A percentile compares a stretch with the other conserved stretches of the same genome.
These are phyloP conservation scores for Alternaria sp. DNA, from an alignment of 2,329 filamentous ascomycete genomes.

Conservation along the genomic window DNA sequence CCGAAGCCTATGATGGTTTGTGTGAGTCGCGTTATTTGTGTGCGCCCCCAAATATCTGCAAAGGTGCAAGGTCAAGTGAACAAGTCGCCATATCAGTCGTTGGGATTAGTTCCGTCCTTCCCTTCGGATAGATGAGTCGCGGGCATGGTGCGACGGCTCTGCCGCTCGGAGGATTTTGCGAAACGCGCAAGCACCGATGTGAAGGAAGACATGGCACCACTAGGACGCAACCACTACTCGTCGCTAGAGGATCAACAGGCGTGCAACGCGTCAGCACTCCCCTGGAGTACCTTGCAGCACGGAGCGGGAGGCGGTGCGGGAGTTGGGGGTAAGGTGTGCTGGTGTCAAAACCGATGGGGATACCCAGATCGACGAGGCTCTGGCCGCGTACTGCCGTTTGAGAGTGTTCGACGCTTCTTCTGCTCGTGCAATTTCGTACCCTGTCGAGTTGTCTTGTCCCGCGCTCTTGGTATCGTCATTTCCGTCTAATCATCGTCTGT, in stretches of 20 bases:
- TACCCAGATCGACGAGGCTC: constrained; percentile 13
- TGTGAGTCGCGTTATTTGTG: constrained; percentile 3
- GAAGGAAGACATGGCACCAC: constrained; percentile 7
- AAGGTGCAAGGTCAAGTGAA: neutral
- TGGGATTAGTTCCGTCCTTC: neutral
- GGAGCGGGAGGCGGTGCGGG: constrained; percentile 12
- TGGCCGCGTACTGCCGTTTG: constrained; percentile 17
- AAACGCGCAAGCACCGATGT: constrained; percentile 15
- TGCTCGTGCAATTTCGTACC: constrained; percentile 18
- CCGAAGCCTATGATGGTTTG: neutral
- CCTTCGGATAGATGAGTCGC: constrained; percentile 16
- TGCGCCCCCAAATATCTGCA: neutral
- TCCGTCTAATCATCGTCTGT: constrained; percentile 7
- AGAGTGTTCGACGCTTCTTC: constrained; percentile 15
- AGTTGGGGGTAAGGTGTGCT: constrained; percentile 5
- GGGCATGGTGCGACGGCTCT: constrained; percentile 23
- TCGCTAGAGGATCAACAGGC: constrained; percentile 13
- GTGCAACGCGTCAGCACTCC: constrained; percentile 17
- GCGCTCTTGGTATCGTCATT: constrained; percentile 10
- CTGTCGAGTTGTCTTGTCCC: constrained; percentile 14
- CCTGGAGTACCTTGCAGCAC: constrained; percentile 12
- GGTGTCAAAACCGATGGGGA: constrained; percentile 19
- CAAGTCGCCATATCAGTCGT: neutral
- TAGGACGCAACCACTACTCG: neutral
- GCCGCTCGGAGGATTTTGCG: constrained; percentile 21